These are phyloP conservation scores for Fraxinus baroniana DNA, from an alignment of 305 asterid genomes.

Conservation along the genomic window DNA sequence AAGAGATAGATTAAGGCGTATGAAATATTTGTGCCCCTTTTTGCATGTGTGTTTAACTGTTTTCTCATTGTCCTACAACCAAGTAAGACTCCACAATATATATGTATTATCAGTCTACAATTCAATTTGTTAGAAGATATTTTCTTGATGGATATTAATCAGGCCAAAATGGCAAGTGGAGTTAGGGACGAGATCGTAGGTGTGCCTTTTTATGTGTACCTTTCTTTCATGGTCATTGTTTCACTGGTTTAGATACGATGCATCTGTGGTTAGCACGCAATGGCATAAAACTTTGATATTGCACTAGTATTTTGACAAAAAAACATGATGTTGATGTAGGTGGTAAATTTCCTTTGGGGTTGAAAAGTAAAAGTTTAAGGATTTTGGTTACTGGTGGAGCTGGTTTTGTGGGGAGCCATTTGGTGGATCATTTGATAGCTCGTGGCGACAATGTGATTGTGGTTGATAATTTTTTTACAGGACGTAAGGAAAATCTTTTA, in stretches of 20 bases:
- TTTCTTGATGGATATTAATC: no score
- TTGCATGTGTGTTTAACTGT: not conserved
- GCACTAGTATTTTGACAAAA: not conserved
- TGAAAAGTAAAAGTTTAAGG: constrained; percentile 60
- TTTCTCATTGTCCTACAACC: not conserved
- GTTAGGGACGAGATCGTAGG: not conserved
- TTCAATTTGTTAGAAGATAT: no score
- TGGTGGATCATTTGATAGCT: constrained; percentile 69
- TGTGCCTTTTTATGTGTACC: not conserved
- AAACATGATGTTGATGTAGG: constrained; percentile 37
- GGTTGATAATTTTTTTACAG: constrained; percentile 77
- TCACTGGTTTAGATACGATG: not conserved
- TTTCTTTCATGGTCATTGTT: not conserved
- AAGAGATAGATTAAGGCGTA: not conserved
- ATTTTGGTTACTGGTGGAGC: constrained; percentile 86
- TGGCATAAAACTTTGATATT: not conserved
- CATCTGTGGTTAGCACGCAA: not conserved
- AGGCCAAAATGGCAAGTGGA: no score
- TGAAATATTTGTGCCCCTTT: not conserved
- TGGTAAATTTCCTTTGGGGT: constrained; percentile 61
- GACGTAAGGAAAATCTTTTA: constrained; percentile 61
- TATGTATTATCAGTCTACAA: no score
- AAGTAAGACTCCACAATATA: not conserved
- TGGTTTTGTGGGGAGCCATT: constrained; percentile 91
- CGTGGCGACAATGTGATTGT: constrained; percentile 83